Evolutionary conservation across 2,329 filamentous ascomycete species (phyloP), one percentile per base, ranked within the genome.

Genomic region (Ascochyta pisi): DNA sequence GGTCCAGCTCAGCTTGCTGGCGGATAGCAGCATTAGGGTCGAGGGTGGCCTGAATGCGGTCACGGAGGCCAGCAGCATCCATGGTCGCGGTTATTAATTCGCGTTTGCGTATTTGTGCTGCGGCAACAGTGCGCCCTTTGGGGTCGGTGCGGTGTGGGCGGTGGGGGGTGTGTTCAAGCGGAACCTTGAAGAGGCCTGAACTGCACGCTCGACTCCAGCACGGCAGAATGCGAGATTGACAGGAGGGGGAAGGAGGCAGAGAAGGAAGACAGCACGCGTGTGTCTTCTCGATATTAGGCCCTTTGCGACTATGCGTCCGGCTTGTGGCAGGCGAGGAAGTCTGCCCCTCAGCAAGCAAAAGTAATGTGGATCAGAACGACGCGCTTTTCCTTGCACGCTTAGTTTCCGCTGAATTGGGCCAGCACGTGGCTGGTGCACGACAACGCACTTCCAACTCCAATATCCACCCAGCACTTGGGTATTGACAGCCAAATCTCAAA

Each of bases 31-130:
- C 84, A 78, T 92, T 88, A 66, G 87, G 77, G 73, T 89, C 86
- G 76, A 93, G 86, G 66, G 89, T 92, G 73, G 88, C 87, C 75
- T 86, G 84, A 73, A 94, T 89, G 81, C 90, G 88, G 82, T 85
- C 86, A 81, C 90, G 85, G 77, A 94, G 83, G 76, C 84, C 85
- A 76, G 85, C 82, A 77, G 85, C 85, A 83, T 92, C 89, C 90
- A 93, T 93, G 76, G 73, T 79, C 67, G 67, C 60, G 63, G 50
- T 48, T 45, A 44, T 46, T 29, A 49, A 35, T 54, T 39, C 38
- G 44, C 44, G 50, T 34, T 37, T 51, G 62, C 55, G 57, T 47
- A 24, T 54, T 42, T 52, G 51, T 41, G 57, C 40, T 41, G 39
- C 34, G 51, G 34, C 54, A 45, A 50, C 54, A 40, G 16, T 48